These are phyloP conservation scores for Phialophora verrucosa DNA, from an alignment of 2,329 filamentous ascomycete species.

Conservation along the genomic window DNA sequence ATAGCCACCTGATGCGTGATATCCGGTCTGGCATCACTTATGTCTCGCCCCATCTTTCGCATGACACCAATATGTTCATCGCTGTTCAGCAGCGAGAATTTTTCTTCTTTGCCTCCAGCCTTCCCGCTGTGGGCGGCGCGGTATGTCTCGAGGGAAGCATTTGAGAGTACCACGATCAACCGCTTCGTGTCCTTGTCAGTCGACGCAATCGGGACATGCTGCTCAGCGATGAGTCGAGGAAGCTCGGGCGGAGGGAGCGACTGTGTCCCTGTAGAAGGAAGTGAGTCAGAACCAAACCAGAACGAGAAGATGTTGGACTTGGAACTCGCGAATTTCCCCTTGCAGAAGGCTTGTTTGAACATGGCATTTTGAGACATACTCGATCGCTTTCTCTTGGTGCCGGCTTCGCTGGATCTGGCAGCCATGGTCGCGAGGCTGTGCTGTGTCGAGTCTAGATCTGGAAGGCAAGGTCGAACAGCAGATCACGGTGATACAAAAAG, in stretches of 20 bases:
- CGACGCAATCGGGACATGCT: conserved; percentile 80
- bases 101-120: conserved; percentile 78
- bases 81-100: conserved; percentile 96
- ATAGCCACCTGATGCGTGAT: conserved; percentile 91
- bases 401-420: conserved; percentile 20
- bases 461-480: background rate
- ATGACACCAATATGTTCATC: conserved; percentile 99
- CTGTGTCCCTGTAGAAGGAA: conserved; percentile 72
- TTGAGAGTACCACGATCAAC: conserved; percentile 93
- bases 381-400: conserved; percentile 35
- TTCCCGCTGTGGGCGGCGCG: conserved; percentile 78
- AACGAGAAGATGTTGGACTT: background rate
- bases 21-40: conserved; percentile 95
- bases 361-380: conserved; percentile 28
- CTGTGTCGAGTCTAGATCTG: background rate
- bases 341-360: conserved; percentile 7
- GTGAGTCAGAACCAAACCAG: conserved; percentile 13
- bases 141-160: conserved; percentile 97
- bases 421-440: conserved; percentile 5
- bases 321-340: background rate
- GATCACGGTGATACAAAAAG: background rate
- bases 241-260: conserved; percentile 90
- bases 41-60: conserved; percentile 99
- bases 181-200: conserved; percentile 90
- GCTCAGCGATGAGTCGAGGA: conserved; percentile 90